Conservation (phyloP, 495 filamentous ascomycete species). For the Penicillium mononematosum region DNA sequence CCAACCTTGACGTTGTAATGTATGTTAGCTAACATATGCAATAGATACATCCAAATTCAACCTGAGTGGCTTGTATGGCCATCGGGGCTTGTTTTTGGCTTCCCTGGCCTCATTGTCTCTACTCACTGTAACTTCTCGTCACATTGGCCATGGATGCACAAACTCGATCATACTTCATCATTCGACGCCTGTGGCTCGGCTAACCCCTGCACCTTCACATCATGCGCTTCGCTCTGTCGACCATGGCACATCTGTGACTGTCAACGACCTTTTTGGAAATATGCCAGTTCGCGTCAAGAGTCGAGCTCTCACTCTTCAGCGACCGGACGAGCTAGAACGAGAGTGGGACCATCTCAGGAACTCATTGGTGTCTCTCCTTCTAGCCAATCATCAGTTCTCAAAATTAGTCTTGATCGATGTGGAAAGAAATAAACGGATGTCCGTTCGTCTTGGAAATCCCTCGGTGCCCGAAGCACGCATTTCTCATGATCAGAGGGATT, state of each 20-base stretch:
- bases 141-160: slow-evolving; percentile 57
- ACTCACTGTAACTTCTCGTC: slow-evolving; percentile 76
- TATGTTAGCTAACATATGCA: slow-evolving; percentile 21
- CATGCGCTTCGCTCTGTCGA: slow-evolving; percentile 54
- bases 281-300: slow-evolving; percentile 97
- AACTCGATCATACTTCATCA: slow-evolving; percentile 73
- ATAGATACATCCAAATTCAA: slow-evolving; percentile 78
- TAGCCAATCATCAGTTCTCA: slow-evolving; percentile 51
- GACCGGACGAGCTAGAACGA: slow-evolving; percentile 57
- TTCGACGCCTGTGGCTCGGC: slow-evolving; percentile 64
- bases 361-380: slow-evolving; percentile 58
- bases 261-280: slow-evolving; percentile 88
- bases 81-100: slow-evolving; percentile 71
- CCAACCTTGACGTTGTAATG: not conserved
- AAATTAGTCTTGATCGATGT: slow-evolving; percentile 38
- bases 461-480: not conserved
- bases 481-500: not conserved
- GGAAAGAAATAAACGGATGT: slow-evolving; percentile 32
- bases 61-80: slow-evolving; percentile 57
- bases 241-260: slow-evolving; percentile 76
- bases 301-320: slow-evolving; percentile 50
- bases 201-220: slow-evolving; percentile 61
- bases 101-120: slow-evolving; percentile 76
- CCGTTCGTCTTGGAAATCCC: slow-evolving; percentile 25
- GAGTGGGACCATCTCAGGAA: slow-evolving; percentile 69